Conservation (phyloP, 768 basidiomycete genomes). For the Pleurotus platypus region DNA sequence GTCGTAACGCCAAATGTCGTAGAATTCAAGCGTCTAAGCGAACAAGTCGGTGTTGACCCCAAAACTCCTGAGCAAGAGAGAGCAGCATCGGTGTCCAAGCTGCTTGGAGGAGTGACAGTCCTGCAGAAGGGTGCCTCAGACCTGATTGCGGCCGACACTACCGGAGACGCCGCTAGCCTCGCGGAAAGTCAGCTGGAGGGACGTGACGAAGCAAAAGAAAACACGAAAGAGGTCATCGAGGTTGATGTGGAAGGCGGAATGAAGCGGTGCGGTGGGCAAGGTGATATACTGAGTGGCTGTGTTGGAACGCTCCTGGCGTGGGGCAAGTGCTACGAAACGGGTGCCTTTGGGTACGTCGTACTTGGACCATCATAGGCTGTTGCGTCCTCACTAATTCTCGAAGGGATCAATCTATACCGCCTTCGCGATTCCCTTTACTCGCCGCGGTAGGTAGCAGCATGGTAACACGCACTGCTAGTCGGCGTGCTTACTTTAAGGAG, state of each 20-base stretch:
- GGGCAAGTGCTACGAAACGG: conserved; percentile 90
- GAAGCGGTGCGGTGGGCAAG: conserved; percentile 95
- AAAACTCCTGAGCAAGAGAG: conserved; percentile 45
- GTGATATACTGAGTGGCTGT: conserved; percentile 86
- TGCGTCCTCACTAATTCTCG: neutral
- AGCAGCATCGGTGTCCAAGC: conserved; percentile 70
- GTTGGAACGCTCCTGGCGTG: conserved; percentile 92
- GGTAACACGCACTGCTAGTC: conserved; percentile 83
- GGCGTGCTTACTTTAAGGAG: conserved; percentile 67
- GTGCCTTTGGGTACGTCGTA: conserved; percentile 64
- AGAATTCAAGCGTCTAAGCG: conserved; percentile 84
- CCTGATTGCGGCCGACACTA: conserved; percentile 76
- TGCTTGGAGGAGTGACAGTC: conserved; percentile 84
- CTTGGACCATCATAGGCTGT: neutral
- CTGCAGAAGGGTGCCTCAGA: conserved; percentile 86
- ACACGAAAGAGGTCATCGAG: conserved; percentile 55
- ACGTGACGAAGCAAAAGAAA: conserved; percentile 46
- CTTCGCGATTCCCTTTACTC: conserved; percentile 72
- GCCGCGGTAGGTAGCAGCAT: conserved; percentile 86
- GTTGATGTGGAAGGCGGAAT: conserved; percentile 75
- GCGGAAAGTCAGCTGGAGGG: conserved; percentile 38
- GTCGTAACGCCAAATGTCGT: conserved; percentile 93
- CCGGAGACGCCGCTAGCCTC: conserved; percentile 46
- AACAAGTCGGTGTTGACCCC: conserved; percentile 64
- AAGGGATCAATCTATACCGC: conserved; percentile 52